These are phyloP conservation scores for Colletotrichum shisoi DNA, from an alignment of 2,329 filamentous ascomycete genomes.

Conservation along the genomic window DNA sequence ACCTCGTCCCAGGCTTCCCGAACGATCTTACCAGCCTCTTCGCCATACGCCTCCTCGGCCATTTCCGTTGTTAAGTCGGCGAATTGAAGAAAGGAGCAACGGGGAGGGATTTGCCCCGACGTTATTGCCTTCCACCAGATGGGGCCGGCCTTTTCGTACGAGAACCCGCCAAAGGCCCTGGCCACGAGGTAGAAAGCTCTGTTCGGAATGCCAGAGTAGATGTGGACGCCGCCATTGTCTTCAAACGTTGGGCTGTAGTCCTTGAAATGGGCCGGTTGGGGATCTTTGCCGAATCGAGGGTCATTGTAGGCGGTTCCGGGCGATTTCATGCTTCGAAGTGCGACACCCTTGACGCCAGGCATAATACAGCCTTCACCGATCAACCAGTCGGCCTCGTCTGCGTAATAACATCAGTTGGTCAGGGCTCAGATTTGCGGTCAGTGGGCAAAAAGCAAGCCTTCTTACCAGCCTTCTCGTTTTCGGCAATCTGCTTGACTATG, in stretches of 20 bases:
- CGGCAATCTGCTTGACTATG: slow-evolving; percentile 64
- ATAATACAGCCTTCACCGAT: slow-evolving; percentile 62
- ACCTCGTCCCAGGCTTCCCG: slow-evolving; percentile 59
- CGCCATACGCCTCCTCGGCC: slow-evolving; percentile 54
- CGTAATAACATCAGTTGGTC: background rate
- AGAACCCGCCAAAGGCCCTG: slow-evolving; percentile 59
- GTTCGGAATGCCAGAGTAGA: slow-evolving; percentile 66
- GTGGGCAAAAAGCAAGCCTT: too few species aligned
- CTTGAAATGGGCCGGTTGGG: slow-evolving; percentile 59
- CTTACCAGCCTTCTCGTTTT: slow-evolving; percentile 52
- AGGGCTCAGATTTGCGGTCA: too few species aligned
- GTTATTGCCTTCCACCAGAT: slow-evolving; percentile 62
- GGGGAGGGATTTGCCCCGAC: slow-evolving; percentile 52
- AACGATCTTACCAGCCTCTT: slow-evolving; percentile 54
- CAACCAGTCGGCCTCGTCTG: slow-evolving; percentile 60
- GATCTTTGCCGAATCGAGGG: slow-evolving; percentile 62
- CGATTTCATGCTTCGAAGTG: slow-evolving; percentile 62
- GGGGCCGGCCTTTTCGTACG: slow-evolving; percentile 62
- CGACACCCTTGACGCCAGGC: slow-evolving; percentile 59
- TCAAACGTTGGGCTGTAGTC: slow-evolving; percentile 52
- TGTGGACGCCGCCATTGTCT: slow-evolving; percentile 64
- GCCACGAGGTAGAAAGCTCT: slow-evolving; percentile 62
- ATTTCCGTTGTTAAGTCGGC: slow-evolving; percentile 58
- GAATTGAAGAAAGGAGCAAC: slow-evolving; percentile 58
- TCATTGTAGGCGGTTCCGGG: slow-evolving; percentile 63